These are phyloP conservation scores for Yueomyces sinensis DNA, from an alignment of 805 yeast species.

Conservation along the genomic window DNA sequence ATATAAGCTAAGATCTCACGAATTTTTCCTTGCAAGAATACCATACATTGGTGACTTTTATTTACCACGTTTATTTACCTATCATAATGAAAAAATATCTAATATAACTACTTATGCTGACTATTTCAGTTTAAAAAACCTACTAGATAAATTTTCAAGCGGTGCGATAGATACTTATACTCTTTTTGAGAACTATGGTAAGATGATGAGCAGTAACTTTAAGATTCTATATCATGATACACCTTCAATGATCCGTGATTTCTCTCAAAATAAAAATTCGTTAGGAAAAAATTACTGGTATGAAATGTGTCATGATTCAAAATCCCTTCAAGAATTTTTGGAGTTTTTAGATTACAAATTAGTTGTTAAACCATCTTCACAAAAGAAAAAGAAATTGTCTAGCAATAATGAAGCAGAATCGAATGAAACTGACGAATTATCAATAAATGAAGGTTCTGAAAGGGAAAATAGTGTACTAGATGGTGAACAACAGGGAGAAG, in stretches of 20 bases:
- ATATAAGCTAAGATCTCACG: conserved; percentile 17
- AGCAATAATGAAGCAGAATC: conserved; percentile 1
- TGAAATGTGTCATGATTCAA: conserved; percentile 17
- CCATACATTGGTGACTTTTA: conserved; percentile 23
- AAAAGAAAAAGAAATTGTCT: background rate
- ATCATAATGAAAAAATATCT: conserved; percentile 4
- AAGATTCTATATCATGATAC: conserved; percentile 19
- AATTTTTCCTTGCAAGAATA: conserved; percentile 21
- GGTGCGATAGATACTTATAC: conserved; percentile 13
- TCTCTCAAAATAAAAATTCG: conserved; percentile 3
- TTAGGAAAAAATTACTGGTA: conserved; percentile 16
- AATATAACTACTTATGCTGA: conserved; percentile 12
- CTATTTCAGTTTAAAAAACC: conserved; percentile 7
- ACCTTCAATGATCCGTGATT: conserved; percentile 11
- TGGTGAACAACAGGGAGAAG: no score
- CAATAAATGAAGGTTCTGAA: background rate
- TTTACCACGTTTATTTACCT: conserved; percentile 14
- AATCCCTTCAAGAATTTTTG: conserved; percentile 13
- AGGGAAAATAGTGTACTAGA: background rate
- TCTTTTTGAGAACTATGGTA: conserved; percentile 14
- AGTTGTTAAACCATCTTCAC: background rate
- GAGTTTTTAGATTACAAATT: conserved; percentile 12
- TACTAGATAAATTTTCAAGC: conserved; percentile 12
- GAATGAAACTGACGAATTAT: background rate
- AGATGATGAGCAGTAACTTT: conserved; percentile 12